Percentiles rank a stretch among this genome's conserved stretches.
Conservation (phyloP, 1,284 basidiomycete species). For the Irpex sp. region DNA sequence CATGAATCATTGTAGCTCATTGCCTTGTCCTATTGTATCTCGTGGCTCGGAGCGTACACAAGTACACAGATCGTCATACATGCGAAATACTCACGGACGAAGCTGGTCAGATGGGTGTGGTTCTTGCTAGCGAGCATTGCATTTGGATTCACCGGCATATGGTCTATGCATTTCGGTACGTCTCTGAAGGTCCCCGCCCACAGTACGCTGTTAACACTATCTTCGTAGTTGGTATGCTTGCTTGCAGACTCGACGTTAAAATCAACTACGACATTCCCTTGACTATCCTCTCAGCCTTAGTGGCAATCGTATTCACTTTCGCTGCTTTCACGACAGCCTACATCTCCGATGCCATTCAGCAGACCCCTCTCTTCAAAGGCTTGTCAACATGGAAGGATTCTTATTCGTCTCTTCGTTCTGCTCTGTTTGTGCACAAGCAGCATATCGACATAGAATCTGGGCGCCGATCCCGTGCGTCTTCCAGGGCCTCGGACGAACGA, state of each 20-base stretch:
- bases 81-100: slow-evolving; percentile 24
- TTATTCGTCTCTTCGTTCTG: neutral
- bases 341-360: slow-evolving; percentile 19
- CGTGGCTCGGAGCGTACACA: slow-evolving; percentile 29
- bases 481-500: slow-evolving; percentile 5
- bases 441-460: slow-evolving; percentile 4
- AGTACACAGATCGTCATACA: slow-evolving; percentile 31
- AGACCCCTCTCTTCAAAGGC: slow-evolving; percentile 10
- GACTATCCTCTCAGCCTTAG: slow-evolving; percentile 27
- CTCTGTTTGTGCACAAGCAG: neutral
- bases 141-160: slow-evolving; percentile 30
- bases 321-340: slow-evolving; percentile 25
- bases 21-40: slow-evolving; percentile 27
- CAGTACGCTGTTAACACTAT: neutral
- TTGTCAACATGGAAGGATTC: slow-evolving; percentile 9
- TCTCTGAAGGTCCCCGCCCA: neutral
- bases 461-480: neutral
- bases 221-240: slow-evolving; percentile 27
- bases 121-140: slow-evolving; percentile 26
- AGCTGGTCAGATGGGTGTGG: slow-evolving; percentile 22
- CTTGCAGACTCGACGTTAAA: slow-evolving; percentile 25
- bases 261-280: slow-evolving; percentile 23
- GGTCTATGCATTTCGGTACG: slow-evolving; percentile 32
- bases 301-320: slow-evolving; percentile 28
- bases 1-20: slow-evolving; percentile 19